These are phyloP conservation scores for Microcyclospora pomicola DNA, from an alignment of 2,329 filamentous ascomycete genomes.

Conservation along the genomic window DNA sequence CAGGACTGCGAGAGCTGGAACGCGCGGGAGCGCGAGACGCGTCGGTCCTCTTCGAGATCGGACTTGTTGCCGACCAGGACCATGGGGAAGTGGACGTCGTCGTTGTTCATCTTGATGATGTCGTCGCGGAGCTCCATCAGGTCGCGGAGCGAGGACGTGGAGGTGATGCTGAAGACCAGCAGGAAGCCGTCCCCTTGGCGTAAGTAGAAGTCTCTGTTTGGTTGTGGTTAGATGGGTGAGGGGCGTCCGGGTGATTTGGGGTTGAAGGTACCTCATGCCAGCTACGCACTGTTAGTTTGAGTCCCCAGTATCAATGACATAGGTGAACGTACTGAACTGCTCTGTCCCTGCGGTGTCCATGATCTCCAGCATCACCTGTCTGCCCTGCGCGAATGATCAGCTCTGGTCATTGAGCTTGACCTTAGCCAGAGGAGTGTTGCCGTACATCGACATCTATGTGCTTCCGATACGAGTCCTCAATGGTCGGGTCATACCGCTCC, in stretches of 20 bases:
- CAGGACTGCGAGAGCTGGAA: conserved; percentile 78
- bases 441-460: conserved; percentile 67
- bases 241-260: neutral
- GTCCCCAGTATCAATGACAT: neutral
- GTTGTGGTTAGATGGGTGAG: conserved; percentile 2
- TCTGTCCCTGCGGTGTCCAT: conserved; percentile 85
- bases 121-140: conserved; percentile 71
- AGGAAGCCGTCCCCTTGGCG: conserved; percentile 86
- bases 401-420: neutral
- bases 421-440: conserved; percentile 12
- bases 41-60: conserved; percentile 74
- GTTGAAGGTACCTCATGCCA: conserved; percentile 11
- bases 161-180: conserved; percentile 84
- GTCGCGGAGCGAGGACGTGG: conserved; percentile 67
- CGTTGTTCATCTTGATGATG: conserved; percentile 82
- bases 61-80: conserved; percentile 89
- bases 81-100: conserved; percentile 50
- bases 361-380: conserved; percentile 81
- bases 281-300: conserved; percentile 6
- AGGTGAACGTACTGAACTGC: conserved; percentile 61
- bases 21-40: conserved; percentile 62
- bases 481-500: conserved; percentile 54
- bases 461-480: conserved; percentile 49
- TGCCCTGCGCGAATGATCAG: conserved; percentile 42
- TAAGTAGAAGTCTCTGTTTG: conserved; percentile 66